Conservation (phyloP, 768 basidiomycete genomes). For the Leucocoprinus sp. region DNA sequence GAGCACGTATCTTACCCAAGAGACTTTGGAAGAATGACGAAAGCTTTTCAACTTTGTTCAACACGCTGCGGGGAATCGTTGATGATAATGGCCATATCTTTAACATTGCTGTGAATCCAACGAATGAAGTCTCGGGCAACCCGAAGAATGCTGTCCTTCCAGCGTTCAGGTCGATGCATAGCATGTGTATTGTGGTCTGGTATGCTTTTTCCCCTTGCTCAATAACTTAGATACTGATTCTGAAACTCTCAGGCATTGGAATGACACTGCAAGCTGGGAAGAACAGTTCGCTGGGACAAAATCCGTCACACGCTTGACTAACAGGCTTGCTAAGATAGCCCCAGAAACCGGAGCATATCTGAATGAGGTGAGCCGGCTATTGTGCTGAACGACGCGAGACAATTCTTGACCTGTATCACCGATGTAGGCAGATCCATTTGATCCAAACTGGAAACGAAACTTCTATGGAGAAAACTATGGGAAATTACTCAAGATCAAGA, state of each 20-base stretch:
- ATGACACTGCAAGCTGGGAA: slow-evolving; percentile 13
- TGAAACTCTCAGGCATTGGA: slow-evolving; percentile 8
- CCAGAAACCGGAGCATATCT: slow-evolving; percentile 15
- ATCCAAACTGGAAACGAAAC: slow-evolving; percentile 14
- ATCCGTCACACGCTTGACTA: slow-evolving; percentile 8
- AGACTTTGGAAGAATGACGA: slow-evolving; percentile 7
- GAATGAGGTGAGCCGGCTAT: slow-evolving; percentile 11
- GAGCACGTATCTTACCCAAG: slow-evolving; percentile 12
- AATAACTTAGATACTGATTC: background rate
- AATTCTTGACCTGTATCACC: background rate
- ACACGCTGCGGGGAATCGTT: slow-evolving; percentile 5
- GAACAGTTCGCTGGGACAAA: slow-evolving; percentile 8
- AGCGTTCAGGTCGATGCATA: slow-evolving; percentile 13
- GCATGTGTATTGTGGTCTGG: slow-evolving; percentile 11
- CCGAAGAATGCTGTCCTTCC: slow-evolving; percentile 15
- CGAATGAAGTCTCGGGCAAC: slow-evolving; percentile 8
- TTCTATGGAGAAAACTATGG: slow-evolving; percentile 15
- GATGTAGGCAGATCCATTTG: slow-evolving; percentile 13
- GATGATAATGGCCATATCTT: slow-evolving; percentile 11
- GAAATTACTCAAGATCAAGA: slow-evolving; percentile 11
- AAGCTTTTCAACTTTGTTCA: slow-evolving; percentile 6
- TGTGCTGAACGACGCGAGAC: background rate
- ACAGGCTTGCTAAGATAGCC: slow-evolving; percentile 10
- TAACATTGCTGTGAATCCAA: slow-evolving; percentile 15
- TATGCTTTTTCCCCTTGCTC: background rate